Conservation (phyloP, 352 stramenopile species). For the Pythium pectinolyticum region DNA sequence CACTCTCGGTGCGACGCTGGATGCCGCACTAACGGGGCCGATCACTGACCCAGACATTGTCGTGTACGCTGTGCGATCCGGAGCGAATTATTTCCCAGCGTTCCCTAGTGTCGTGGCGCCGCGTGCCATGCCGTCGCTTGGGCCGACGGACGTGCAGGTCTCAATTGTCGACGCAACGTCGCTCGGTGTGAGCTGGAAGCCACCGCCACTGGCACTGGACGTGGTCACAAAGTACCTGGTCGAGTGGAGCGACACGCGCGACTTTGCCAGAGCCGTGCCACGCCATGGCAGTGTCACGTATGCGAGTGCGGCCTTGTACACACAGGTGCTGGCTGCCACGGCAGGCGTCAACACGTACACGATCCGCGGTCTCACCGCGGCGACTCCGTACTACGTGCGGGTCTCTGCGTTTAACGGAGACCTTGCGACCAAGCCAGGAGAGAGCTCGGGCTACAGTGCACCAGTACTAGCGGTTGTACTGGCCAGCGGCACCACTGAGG, state of each 20-base stretch:
- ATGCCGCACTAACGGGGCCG: conserved; percentile 22
- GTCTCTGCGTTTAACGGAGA: conserved; percentile 90
- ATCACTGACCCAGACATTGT: conserved; percentile 29
- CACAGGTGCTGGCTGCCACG: conserved; percentile 43
- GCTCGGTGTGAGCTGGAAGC: conserved; percentile 66
- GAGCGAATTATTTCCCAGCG: conserved; percentile 20
- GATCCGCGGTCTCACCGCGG: conserved; percentile 79
- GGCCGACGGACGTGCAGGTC: conserved; percentile 47
- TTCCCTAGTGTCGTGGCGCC: conserved; percentile 40
- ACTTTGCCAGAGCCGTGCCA: conserved; percentile 41
- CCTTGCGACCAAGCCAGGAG: conserved; percentile 9
- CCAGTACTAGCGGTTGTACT: conserved; percentile 57
- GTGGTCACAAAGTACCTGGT: conserved; percentile 74
- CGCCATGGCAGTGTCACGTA: conserved; percentile 44
- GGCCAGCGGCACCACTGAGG: conserved; percentile 18
- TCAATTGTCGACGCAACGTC: conserved; percentile 62
- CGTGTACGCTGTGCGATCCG: conserved; percentile 34
- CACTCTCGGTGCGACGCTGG: conserved; percentile 34
- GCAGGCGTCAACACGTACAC: conserved; percentile 56
- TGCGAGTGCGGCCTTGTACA: conserved; percentile 41
- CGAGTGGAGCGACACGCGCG: conserved; percentile 64
- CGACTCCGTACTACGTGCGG: conserved; percentile 83
- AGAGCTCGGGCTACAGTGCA: conserved; percentile 57
- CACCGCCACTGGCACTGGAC: conserved; percentile 25
- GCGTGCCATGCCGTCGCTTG: conserved; percentile 44